These are phyloP conservation scores for Spathaspora arborariae DNA, from an alignment of 805 yeast species.

Conservation along the genomic window DNA sequence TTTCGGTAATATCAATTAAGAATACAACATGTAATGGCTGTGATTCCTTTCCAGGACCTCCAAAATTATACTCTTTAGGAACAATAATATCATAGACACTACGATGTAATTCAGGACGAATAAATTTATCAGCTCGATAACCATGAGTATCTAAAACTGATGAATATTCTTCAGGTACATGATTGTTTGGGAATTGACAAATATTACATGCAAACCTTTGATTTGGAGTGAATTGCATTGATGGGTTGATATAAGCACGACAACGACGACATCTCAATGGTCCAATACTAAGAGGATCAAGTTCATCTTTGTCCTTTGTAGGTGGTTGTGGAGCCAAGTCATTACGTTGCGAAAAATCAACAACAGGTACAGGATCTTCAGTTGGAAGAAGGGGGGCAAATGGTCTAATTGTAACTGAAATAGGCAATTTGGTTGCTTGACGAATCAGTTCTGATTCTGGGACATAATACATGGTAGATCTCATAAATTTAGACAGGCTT, in stretches of 20 bases:
- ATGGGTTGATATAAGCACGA: slow-evolving; percentile 84
- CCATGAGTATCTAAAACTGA: slow-evolving; percentile 60
- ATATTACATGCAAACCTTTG: slow-evolving; percentile 76
- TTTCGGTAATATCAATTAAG: slow-evolving; percentile 63
- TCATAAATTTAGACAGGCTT: slow-evolving; percentile 73
- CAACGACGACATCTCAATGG: slow-evolving; percentile 93
- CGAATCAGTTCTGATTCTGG: slow-evolving; percentile 74
- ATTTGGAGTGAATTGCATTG: slow-evolving; percentile 62
- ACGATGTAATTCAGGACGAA: slow-evolving; percentile 69
- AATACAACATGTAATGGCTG: slow-evolving; percentile 66
- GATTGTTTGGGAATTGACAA: slow-evolving; percentile 69
- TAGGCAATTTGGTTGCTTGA: slow-evolving; percentile 67
- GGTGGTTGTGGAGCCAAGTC: not conserved
- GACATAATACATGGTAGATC: slow-evolving; percentile 76
- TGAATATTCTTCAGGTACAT: slow-evolving; percentile 63
- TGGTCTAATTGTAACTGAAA: slow-evolving; percentile 79
- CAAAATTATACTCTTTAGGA: slow-evolving; percentile 64
- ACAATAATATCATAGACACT: slow-evolving; percentile 87
- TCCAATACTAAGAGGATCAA: slow-evolving; percentile 38
- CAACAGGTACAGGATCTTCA: slow-evolving; percentile 62
- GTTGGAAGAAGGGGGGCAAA: slow-evolving; percentile 59
- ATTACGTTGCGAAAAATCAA: slow-evolving; percentile 45
- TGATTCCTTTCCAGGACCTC: slow-evolving; percentile 27
- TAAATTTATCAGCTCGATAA: slow-evolving; percentile 56
- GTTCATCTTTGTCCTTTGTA: slow-evolving; percentile 21